Percentiles rank a stretch among this genome's conserved stretches.
phyloP scores from a whole-genome alignment of 1,139 yeast genomes.

The Kodamaea ohmeri region DNA sequence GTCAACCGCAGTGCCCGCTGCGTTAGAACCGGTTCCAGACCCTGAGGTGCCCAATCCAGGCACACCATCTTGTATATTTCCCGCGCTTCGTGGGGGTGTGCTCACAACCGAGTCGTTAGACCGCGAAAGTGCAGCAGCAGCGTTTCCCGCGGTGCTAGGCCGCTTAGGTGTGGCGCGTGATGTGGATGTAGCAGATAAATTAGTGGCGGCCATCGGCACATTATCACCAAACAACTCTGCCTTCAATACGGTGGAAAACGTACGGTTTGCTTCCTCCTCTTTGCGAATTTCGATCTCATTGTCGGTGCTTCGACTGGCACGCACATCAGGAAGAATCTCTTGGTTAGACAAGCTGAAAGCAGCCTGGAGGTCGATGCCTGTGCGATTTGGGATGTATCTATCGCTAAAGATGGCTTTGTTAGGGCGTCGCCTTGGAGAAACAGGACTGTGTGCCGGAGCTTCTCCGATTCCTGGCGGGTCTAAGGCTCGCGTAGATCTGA shows the following conservation, averaged over 20 bases:
- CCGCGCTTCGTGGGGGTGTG: constrained; percentile 7
- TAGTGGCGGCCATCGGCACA: constrained; percentile 56
- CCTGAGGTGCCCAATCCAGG: not conserved
- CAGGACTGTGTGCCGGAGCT: constrained; percentile 22
- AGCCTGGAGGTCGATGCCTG: constrained; percentile 84
- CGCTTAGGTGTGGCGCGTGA: not conserved
- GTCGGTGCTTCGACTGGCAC: constrained; percentile 34
- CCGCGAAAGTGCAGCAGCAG: not conserved
- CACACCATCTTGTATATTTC: constrained; percentile 6
- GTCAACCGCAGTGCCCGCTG: constrained; percentile 5
- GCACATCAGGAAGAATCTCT: constrained; percentile 39
- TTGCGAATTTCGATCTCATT: constrained; percentile 66
- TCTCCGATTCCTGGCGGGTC: constrained; percentile 35
- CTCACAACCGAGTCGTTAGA: constrained; percentile 9
- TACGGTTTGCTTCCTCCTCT: constrained; percentile 81
- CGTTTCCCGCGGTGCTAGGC: constrained; percentile 7
- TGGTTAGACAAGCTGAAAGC: constrained; percentile 68
- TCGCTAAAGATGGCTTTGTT: constrained; percentile 62
- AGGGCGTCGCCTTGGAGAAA: constrained; percentile 41
- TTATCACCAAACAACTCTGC: constrained; percentile 91
- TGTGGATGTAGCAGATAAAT: constrained; percentile 19
- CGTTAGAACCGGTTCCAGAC: constrained; percentile 5
- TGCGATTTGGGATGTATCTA: constrained; percentile 80
- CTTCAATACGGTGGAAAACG: constrained; percentile 80
- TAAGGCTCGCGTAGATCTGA: constrained; percentile 35